Percentiles rank a stretch among this genome's conserved stretches.
Conservation (phyloP, 1,284 basidiomycete genomes). For the Hymenochaete sp. region DNA sequence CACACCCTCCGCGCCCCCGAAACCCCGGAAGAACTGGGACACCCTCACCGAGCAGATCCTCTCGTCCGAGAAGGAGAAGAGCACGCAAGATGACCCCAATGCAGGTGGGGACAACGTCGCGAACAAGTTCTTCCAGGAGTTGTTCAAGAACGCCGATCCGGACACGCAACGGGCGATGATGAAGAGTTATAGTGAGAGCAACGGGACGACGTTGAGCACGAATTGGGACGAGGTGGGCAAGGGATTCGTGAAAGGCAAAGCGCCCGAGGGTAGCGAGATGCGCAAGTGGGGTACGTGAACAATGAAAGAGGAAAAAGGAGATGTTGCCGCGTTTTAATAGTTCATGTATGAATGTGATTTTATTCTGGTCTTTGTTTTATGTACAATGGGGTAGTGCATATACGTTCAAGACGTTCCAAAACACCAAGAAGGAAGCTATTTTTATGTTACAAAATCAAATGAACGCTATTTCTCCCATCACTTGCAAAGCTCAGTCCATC, state of each 20-base stretch:
- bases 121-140: slow-evolving; percentile 75
- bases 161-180: slow-evolving; percentile 89
- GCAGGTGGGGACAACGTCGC: slow-evolving; percentile 71
- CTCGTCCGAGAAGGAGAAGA: slow-evolving; percentile 50
- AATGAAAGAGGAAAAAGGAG: too few relatives aligned
- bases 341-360: slow-evolving; percentile 2
- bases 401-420: background rate
- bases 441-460: background rate
- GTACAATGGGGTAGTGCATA: background rate
- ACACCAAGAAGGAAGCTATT: too few relatives aligned
- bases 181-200: slow-evolving; percentile 90
- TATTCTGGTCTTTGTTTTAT: background rate
- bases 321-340: background rate
- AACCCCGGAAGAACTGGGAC: slow-evolving; percentile 73
- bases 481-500: background rate
- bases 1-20: slow-evolving; percentile 24
- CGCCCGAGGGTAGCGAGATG: slow-evolving; percentile 75
- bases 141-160: slow-evolving; percentile 81
- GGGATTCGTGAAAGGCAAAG: slow-evolving; percentile 60
- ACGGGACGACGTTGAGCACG: slow-evolving; percentile 86
- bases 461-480: background rate
- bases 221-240: slow-evolving; percentile 87
- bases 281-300: slow-evolving; percentile 54
- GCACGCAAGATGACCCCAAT: slow-evolving; percentile 68
- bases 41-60: slow-evolving; percentile 64